These are phyloP conservation scores for Neurospora sp. DNA, from an alignment of 495 filamentous ascomycete genomes.

Conservation along the genomic window DNA sequence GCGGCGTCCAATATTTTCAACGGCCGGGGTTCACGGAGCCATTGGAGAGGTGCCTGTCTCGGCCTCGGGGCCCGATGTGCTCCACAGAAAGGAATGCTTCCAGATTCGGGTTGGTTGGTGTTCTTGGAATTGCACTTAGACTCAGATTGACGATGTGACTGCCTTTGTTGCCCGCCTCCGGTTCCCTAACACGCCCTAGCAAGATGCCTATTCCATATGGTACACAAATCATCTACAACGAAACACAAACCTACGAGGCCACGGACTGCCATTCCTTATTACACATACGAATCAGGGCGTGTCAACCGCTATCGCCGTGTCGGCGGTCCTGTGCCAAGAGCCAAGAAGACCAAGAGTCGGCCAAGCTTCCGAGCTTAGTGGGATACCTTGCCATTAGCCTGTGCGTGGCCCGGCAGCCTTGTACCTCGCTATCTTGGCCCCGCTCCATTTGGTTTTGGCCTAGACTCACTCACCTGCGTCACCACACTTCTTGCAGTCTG, in stretches of 20 bases:
- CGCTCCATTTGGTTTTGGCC: background rate
- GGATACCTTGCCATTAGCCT: background rate
- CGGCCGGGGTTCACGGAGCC: background rate
- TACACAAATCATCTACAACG: background rate
- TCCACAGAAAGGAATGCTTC: background rate
- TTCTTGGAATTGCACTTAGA: background rate
- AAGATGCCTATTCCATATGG: background rate
- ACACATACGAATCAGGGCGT: background rate
- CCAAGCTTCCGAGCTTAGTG: background rate
- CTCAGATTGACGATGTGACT: background rate
- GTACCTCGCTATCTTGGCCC: background rate
- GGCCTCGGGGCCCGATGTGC: background rate
- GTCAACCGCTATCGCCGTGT: background rate
- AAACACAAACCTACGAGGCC: background rate
- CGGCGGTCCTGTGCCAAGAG: background rate
- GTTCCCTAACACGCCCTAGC: background rate
- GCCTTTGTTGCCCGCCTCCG: background rate
- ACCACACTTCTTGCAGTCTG: background rate
- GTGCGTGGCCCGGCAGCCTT: background rate
- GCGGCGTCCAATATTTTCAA: background rate
- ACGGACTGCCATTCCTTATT: background rate
- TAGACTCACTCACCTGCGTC: background rate
- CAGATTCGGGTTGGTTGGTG: background rate
- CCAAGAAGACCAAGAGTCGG: background rate
- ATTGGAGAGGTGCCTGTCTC: background rate